Conservation (phyloP, 108 stramenopile species). For the Pseudonitzschia delicatissima region DNA sequence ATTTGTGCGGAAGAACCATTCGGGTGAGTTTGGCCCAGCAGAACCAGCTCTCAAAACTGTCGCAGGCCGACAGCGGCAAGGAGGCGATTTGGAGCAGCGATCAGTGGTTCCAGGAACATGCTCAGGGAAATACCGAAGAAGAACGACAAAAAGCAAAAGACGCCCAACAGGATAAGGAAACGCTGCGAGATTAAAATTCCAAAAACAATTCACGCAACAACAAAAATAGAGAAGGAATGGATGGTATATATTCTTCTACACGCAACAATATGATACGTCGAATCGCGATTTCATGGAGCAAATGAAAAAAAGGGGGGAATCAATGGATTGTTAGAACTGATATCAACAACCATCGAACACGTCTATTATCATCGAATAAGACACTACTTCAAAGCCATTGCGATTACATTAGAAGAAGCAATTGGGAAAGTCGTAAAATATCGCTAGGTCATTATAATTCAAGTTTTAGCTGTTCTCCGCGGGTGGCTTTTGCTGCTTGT, state of each 20-base stretch:
- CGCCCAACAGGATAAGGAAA: conserved; percentile 5
- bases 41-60: conserved; percentile 54
- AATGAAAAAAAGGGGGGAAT: neutral
- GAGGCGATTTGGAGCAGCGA: conserved; percentile 87
- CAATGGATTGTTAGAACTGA: neutral
- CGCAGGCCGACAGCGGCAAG: conserved; percentile 38
- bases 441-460: no score
- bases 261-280: no score
- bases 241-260: no score
- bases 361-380: no score
- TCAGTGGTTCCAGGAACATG: conserved; percentile 62
- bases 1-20: conserved; percentile 84
- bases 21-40: conserved; percentile 82
- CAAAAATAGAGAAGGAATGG: no score
- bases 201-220: neutral
- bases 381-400: no score
- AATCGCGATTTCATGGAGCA: no score
- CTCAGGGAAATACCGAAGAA: conserved; percentile 7
- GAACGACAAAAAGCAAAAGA: conserved; percentile 17
- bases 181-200: conserved; percentile 5
- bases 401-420: no score
- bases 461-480: no score
- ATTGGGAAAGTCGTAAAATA: no score
- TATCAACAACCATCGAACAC: no score
- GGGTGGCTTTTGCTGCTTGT: neutral